Conservation (phyloP, 73 alveolate species). For the Paramecium primaurelia region DNA sequence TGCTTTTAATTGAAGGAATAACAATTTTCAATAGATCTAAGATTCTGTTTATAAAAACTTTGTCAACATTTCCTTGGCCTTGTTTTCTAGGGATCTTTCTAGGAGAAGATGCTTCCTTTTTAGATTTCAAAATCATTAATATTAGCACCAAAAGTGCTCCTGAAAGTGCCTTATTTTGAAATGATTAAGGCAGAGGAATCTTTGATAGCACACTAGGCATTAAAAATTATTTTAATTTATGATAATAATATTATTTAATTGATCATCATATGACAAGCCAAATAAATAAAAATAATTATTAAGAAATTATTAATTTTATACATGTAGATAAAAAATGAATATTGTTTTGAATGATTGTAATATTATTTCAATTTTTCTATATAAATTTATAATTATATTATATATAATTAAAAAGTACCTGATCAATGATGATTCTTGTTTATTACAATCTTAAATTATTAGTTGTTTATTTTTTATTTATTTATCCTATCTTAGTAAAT, state of each 20-base stretch:
- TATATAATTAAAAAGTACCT: not conserved
- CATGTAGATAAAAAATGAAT: not conserved
- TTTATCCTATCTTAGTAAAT: not conserved
- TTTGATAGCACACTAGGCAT: slow-evolving; percentile 3
- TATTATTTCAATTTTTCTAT: no score
- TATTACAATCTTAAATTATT: no score
- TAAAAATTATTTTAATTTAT: not conserved
- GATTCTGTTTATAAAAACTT: slow-evolving; percentile 73
- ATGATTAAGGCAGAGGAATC: not conserved
- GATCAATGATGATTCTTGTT: not conserved
- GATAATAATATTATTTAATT: not conserved
- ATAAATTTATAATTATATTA: no score
- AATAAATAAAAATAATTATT: not conserved
- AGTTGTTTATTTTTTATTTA: not conserved
- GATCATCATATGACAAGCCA: not conserved
- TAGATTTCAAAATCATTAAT: not conserved
- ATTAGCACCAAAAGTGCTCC: not conserved
- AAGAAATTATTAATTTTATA: not conserved
- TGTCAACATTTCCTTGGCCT: slow-evolving; percentile 81
- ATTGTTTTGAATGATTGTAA: not conserved
- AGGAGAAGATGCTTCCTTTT: slow-evolving; percentile 12
- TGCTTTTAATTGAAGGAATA: slow-evolving; percentile 73
- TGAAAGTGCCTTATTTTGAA: not conserved
- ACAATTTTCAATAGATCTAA: slow-evolving; percentile 69
- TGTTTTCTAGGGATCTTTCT: not conserved